Evolutionary conservation across 352 stramenopile genomes (phyloP).

Genomic region (Phytopythium aichiense): DNA sequence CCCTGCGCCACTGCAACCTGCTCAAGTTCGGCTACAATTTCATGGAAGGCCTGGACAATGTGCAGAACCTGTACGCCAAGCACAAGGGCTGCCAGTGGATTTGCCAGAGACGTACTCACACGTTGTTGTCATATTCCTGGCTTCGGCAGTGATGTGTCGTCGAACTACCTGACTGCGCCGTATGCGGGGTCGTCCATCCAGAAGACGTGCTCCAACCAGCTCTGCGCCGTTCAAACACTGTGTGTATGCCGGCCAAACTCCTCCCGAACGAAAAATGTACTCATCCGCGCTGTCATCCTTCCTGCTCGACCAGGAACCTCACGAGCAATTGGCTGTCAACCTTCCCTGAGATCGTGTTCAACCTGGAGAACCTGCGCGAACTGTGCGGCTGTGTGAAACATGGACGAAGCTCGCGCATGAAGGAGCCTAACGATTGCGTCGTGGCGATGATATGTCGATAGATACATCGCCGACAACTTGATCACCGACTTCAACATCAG

Average conservation of each 20-base stretch:
- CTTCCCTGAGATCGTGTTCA: slow-evolving; percentile 28
- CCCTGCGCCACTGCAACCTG: slow-evolving; percentile 40
- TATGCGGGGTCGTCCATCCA: slow-evolving; percentile 23
- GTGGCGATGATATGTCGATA: slow-evolving; percentile 1
- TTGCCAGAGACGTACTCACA: neutral
- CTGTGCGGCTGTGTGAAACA: slow-evolving; percentile 14
- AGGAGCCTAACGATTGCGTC: neutral
- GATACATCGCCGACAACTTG: slow-evolving; percentile 26
- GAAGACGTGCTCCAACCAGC: slow-evolving; percentile 16
- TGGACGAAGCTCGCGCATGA: too few species aligned
- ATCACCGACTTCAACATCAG: slow-evolving; percentile 37
- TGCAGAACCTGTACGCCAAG: slow-evolving; percentile 29
- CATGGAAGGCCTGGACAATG: slow-evolving; percentile 18
- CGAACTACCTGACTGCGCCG: slow-evolving; percentile 28
- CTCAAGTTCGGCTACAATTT: slow-evolving; percentile 32
- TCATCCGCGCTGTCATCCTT: neutral
- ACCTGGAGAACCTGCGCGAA: slow-evolving; percentile 22
- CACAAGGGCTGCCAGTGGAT: neutral
- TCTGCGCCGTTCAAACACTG: slow-evolving; percentile 24
- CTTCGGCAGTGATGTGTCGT: slow-evolving; percentile 36
- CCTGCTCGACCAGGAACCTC: slow-evolving; percentile 18
- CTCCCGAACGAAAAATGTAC: neutral
- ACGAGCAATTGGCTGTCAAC: slow-evolving; percentile 26
- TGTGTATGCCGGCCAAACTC: slow-evolving; percentile 7
- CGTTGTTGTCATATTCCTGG: slow-evolving; percentile 1